Conservation (phyloP, 257 asterid genomes). For the Solanum rostratum region DNA sequence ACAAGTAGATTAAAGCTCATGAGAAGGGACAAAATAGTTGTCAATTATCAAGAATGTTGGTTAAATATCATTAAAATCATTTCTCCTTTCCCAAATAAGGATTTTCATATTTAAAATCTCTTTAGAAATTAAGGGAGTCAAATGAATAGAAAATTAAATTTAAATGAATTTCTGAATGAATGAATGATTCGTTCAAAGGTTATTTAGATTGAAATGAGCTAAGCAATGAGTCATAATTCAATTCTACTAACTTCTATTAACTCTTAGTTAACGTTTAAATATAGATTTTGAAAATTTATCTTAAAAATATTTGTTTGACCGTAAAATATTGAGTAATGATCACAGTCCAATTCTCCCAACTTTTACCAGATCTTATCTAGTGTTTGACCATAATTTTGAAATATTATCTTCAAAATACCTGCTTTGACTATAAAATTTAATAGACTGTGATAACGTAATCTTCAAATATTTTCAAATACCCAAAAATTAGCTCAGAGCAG, state of each 20-base stretch:
- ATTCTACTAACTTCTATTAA: rapidly evolving
- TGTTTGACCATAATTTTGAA: not conserved
- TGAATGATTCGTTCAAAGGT: not conserved
- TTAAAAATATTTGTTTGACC: too few species aligned
- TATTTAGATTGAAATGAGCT: not conserved
- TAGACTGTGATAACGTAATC: not conserved
- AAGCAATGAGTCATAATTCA: not conserved
- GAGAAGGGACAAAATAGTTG: not conserved
- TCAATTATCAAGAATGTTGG: not conserved
- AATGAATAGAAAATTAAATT: not conserved
- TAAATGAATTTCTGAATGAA: not conserved
- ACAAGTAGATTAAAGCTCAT: not conserved
- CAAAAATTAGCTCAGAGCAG: not conserved
- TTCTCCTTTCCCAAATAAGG: too few species aligned
- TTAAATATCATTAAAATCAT: too few species aligned
- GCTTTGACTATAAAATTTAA: not conserved
- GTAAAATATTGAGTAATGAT: too few species aligned
- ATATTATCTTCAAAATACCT: not conserved
- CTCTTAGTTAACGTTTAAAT: not conserved
- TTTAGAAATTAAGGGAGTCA: not conserved
- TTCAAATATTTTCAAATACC: not conserved
- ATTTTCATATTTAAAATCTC: not conserved
- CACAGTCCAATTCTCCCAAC: not conserved
- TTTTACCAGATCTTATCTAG: rapidly evolving
- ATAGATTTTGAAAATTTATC: too few species aligned